Evolutionary conservation across 495 filamentous ascomycete genomes (phyloP).

Genomic region (Penicillium cataractarum): DNA sequence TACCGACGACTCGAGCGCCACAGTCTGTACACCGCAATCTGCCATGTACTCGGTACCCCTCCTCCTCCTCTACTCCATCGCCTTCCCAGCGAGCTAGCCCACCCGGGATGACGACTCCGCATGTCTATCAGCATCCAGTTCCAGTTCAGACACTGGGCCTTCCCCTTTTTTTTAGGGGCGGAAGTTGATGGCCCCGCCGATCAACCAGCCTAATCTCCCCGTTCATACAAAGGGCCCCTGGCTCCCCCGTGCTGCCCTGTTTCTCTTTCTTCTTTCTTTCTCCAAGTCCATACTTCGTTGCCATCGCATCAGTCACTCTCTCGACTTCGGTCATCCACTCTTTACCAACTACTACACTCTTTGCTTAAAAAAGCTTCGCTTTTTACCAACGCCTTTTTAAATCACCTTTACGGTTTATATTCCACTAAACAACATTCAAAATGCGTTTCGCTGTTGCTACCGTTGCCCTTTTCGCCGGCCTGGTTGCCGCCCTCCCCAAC

Average conservation of each 20-base stretch:
- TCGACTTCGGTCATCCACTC: conserved; percentile 62
- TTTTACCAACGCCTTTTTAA: conserved; percentile 30
- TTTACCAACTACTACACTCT: conserved; percentile 56
- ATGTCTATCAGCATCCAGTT: neutral
- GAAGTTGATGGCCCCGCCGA: conserved; percentile 25
- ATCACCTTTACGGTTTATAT: conserved; percentile 43
- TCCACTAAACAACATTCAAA: conserved; percentile 40
- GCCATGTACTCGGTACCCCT: conserved; percentile 9
- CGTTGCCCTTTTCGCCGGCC: conserved; percentile 55
- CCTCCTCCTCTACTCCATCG: neutral
- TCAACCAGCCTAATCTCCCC: conserved; percentile 48
- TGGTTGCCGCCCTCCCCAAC: conserved; percentile 44
- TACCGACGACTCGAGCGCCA: conserved; percentile 11
- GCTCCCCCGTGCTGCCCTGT: conserved; percentile 31
- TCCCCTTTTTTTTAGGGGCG: conserved; percentile 20
- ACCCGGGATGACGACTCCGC: conserved; percentile 17
- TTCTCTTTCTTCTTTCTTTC: conserved; percentile 39
- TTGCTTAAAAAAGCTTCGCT: conserved; percentile 34
- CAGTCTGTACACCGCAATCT: conserved; percentile 5
- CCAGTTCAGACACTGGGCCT: neutral
- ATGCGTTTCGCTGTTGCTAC: conserved; percentile 59
- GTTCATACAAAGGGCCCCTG: conserved; percentile 47
- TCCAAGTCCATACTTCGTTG: conserved; percentile 46
- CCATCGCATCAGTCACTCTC: conserved; percentile 41
- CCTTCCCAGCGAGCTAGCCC: neutral